Conservation (phyloP, 768 basidiomycete species). For the Rhizopogon vesiculosus region DNA sequence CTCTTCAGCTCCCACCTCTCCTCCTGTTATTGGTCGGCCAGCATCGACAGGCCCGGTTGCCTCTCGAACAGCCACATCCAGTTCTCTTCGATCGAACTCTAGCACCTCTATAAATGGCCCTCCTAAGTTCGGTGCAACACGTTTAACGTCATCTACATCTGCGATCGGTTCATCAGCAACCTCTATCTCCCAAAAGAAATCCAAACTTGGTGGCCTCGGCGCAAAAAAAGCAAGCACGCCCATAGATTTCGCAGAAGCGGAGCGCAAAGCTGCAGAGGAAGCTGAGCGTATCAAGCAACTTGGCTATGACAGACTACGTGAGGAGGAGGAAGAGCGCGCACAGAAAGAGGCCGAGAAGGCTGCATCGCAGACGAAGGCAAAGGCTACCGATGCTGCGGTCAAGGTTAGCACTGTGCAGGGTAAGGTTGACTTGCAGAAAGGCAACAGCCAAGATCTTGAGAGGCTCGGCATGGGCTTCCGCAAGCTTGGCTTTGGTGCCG, state of each 20-base stretch:
- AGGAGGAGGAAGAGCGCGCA: conserved; percentile 78
- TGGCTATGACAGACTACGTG: conserved; percentile 83
- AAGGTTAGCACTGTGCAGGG: conserved; percentile 19
- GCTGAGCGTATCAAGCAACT: conserved; percentile 89
- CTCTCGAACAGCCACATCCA: conserved; percentile 64
- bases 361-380: conserved; percentile 22
- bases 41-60: conserved; percentile 32
- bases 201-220: conserved; percentile 73
- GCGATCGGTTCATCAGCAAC: conserved; percentile 24
- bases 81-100: conserved; percentile 48
- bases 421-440: conserved; percentile 31
- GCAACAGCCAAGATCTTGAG: conserved; percentile 47
- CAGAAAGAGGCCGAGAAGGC: conserved; percentile 54
- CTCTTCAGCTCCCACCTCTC: conserved; percentile 45
- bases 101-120: conserved; percentile 23
- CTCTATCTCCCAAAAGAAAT: conserved; percentile 48
- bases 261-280: conserved; percentile 85
- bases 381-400: conserved; percentile 21
- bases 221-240: conserved; percentile 80
- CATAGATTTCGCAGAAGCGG: conserved; percentile 93
- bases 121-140: conserved; percentile 36
- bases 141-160: conserved; percentile 37
- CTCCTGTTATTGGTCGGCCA: conserved; percentile 57
- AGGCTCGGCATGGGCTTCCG: conserved; percentile 68
- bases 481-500: conserved; percentile 80